These are phyloP conservation scores for Bryopsis sp. DNA, from an alignment of 139 green algal genomes.

Conservation along the genomic window DNA sequence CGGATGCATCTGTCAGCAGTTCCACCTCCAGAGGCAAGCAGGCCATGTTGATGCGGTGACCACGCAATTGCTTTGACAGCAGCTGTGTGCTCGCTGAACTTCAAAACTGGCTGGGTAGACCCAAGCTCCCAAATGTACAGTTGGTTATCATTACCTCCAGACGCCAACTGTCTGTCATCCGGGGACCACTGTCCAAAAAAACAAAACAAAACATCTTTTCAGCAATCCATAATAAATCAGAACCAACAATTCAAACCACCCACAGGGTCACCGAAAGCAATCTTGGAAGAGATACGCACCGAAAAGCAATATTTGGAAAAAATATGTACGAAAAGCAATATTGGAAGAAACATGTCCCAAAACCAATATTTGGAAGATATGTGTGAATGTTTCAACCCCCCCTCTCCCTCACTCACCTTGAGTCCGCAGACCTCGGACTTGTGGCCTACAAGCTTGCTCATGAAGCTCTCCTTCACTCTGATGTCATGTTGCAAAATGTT, in stretches of 20 bases:
- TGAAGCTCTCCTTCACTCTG: conserved; percentile 53
- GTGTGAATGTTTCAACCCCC: no score
- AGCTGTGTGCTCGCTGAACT: conserved; percentile 67
- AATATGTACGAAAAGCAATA: neutral
- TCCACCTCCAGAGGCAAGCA: conserved; percentile 88
- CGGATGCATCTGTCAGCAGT: conserved; percentile 91
- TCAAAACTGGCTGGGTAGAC: conserved; percentile 34
- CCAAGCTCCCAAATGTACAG: conserved; percentile 39
- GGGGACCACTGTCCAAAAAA: conserved; percentile 53
- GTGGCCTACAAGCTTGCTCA: conserved; percentile 64
- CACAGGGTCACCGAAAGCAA: no score
- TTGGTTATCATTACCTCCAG: conserved; percentile 79
- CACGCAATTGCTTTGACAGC: conserved; percentile 95
- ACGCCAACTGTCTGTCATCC: conserved; percentile 67
- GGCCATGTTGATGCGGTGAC: conserved; percentile 92
- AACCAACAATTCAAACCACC: no score
- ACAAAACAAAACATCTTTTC: neutral
- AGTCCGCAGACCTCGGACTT: conserved; percentile 73
- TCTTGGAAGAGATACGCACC: no score
- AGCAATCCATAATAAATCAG: no score
- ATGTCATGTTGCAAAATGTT: conserved; percentile 86
- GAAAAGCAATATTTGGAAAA: neutral
- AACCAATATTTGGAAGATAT: neutral
- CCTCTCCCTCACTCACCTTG: conserved; percentile 26
- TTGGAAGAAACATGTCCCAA: no score